phyloP scores from a whole-genome alignment of 1,284 basidiomycete genomes.

The Flammula alnicola region DNA sequence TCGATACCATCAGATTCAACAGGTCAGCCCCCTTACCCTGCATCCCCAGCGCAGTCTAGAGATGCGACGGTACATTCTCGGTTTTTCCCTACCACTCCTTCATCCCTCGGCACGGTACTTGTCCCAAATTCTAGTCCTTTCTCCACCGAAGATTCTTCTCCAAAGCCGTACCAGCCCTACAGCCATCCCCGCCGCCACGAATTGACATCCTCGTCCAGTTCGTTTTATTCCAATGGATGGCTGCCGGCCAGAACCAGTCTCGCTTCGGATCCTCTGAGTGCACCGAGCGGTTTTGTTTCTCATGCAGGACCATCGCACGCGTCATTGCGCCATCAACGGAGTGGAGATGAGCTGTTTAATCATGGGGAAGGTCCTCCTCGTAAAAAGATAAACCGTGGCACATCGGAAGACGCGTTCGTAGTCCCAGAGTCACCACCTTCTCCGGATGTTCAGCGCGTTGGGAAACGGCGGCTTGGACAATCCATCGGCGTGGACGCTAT shows the following conservation, averaged over 20 bases:
- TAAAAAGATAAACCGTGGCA: conserved; percentile 65
- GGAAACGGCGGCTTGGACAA: conserved; percentile 49
- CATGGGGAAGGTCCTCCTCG: conserved; percentile 65
- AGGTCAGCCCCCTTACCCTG: conserved; percentile 31
- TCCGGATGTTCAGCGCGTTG: conserved; percentile 57
- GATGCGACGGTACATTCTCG: conserved; percentile 46
- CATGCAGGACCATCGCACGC: conserved; percentile 47
- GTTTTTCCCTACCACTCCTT: conserved; percentile 42
- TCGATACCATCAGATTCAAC: conserved; percentile 25
- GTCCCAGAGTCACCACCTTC: conserved; percentile 53
- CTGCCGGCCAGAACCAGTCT: conserved; percentile 37
- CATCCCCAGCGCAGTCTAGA: conserved; percentile 49
- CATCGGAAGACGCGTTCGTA: conserved; percentile 45
- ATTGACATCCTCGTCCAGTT: conserved; percentile 46
- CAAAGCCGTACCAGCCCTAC: conserved; percentile 42
- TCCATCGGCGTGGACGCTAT: conserved; percentile 40
- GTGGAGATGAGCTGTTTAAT: conserved; percentile 38
- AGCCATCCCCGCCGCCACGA: conserved; percentile 40
- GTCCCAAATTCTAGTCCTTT: conserved; percentile 77
- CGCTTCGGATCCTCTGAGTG: conserved; percentile 58
- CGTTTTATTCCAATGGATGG: conserved; percentile 42
- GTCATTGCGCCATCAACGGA: conserved; percentile 50
- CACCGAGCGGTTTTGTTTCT: conserved; percentile 62
- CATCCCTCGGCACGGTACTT: conserved; percentile 57
- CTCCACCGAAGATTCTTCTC: conserved; percentile 38